These are phyloP conservation scores for Malus orientalis DNA, from an alignment of 306 rosid species.

Conservation along the genomic window DNA sequence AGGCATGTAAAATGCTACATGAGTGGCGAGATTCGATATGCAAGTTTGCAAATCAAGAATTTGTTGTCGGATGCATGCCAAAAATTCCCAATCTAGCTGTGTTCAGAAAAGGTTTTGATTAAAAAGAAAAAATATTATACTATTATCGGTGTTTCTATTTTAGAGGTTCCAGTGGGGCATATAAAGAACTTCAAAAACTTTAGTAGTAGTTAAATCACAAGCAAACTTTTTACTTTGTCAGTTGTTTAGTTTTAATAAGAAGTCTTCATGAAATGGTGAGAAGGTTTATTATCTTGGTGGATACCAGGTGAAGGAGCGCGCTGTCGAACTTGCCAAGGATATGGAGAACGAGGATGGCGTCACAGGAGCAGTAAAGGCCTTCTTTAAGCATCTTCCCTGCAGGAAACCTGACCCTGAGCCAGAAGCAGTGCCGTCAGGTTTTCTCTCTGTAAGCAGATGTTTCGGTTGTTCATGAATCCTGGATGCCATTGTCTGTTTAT, in stretches of 20 bases:
- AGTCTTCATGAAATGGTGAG: background rate
- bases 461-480: slow-evolving; percentile 64
- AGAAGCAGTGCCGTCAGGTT: slow-evolving; percentile 33
- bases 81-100: background rate
- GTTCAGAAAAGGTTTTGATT: background rate
- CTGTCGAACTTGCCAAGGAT: slow-evolving; percentile 75
- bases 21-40: background rate
- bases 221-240: background rate
- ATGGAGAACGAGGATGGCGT: slow-evolving; percentile 97
- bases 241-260: background rate
- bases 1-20: background rate
- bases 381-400: slow-evolving; percentile 79
- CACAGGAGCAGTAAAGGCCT: slow-evolving; percentile 92
- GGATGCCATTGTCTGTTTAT: background rate
- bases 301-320: slow-evolving; percentile 71
- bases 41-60: background rate
- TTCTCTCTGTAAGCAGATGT: slow-evolving; percentile 61
- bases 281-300: slow-evolving; percentile 5
- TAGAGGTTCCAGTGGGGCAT: background rate
- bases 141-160: background rate
- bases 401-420: slow-evolving; percentile 41
- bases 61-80: background rate
- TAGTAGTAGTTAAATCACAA: background rate
- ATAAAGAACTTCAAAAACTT: background rate
- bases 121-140: background rate